Evolutionary conservation across 805 yeast genomes (phyloP), one percentile per base, ranked within the genome.

Genomic region (Saturnispora ahearnii): DNA sequence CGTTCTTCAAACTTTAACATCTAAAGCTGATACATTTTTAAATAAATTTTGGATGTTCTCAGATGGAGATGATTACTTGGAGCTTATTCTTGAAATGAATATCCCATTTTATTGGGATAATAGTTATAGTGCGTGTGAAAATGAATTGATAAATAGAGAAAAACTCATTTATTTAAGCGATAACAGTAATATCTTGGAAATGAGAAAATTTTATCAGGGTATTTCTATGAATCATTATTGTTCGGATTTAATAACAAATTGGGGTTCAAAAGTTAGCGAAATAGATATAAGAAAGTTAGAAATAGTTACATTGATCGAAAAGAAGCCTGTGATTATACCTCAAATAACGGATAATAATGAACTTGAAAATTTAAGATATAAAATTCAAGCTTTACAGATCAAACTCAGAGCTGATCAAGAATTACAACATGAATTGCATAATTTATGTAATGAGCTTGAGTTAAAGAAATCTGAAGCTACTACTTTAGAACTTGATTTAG

Each of bases 381-480:
- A 78, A 57, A 69, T 78, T 10, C 58, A 64, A 2, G 60, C 70
- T 18, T 61, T 79, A 40, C 66, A 74, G 47, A 65, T 66, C 22
- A 61, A 72, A 56, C 62, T 64, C 8, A 33, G 45, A 18, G 47
- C 47, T 26, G 55, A 50, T 3, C 46, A 50, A 28, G 41, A 51
- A 37, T 22, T 41, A n/a, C 53, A 50, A n/a, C 13, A 40, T 1
- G 46, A 49, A 36, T 11, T 51, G 2, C 26, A 38, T 6, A 21
- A 47, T 22, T 31, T 51, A 15, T 26, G 50, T 31, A 29, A 24
- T 43, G 30, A 43, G 21, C 37, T 31, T 22, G 42, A 41, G 7
- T 4, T 1, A 9, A n/a, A 45, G 22, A 22, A 31, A 18, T 15
- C 12, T 5, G n/a, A 28, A 26, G 24, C 30, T 21, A 22, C 15